phyloP scores from a whole-genome alignment of 2,329 filamentous ascomycete genomes.

The Periglandula ipomoeae region DNA sequence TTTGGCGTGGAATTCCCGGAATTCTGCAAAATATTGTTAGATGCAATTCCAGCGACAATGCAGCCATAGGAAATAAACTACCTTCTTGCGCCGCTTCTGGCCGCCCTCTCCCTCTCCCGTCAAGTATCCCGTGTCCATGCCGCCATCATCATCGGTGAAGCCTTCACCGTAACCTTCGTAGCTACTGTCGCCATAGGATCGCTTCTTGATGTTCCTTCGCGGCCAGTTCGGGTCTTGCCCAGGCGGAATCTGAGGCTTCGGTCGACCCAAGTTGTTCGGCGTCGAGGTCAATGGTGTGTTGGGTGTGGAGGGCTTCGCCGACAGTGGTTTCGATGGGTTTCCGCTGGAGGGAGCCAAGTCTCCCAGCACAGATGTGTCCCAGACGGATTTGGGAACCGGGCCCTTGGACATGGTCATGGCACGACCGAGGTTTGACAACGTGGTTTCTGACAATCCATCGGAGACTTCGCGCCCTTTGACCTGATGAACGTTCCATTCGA shows the following conservation, averaged over 20 bases:
- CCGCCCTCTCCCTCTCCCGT: constrained; percentile 63
- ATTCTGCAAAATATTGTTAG: constrained; percentile 30
- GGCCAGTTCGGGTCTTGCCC: constrained; percentile 45
- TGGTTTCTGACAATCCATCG: constrained; percentile 39
- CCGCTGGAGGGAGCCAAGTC: constrained; percentile 38
- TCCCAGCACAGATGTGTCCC: constrained; percentile 50
- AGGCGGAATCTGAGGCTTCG: constrained; percentile 29
- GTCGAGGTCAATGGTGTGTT: constrained; percentile 38
- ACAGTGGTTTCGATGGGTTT: constrained; percentile 30
- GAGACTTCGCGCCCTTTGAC: constrained; percentile 46
- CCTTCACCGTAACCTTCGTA: constrained; percentile 69
- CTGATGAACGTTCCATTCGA: constrained; percentile 47
- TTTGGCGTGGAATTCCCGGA: constrained; percentile 34
- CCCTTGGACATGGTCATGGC: constrained; percentile 51
- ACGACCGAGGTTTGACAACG: constrained; percentile 34
- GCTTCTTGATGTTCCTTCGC: constrained; percentile 61
- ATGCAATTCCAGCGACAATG: constrained; percentile 5
- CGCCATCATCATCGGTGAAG: constrained; percentile 57
- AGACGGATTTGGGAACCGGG: constrained; percentile 42
- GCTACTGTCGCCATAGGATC: constrained; percentile 65
- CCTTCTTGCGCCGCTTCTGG: constrained; percentile 59
- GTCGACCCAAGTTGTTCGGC: constrained; percentile 23
- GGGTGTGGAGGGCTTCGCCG: constrained; percentile 40
- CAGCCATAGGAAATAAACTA: constrained; percentile 17
- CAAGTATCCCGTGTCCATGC: constrained; percentile 53